Conservation (phyloP, 2,329 filamentous ascomycete species). For the Monilinia fructigena region DNA sequence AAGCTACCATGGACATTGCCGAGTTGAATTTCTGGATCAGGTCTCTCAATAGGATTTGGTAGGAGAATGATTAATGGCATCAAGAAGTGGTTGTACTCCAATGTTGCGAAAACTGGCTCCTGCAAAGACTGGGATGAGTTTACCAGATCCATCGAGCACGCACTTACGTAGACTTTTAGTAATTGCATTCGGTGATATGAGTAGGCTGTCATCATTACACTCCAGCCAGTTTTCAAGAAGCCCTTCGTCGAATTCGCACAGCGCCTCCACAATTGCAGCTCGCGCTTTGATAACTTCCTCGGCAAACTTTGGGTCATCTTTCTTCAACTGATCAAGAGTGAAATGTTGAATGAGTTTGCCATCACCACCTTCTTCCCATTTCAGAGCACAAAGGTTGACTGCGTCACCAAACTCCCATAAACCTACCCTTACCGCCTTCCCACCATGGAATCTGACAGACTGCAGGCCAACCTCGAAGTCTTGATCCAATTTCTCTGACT, state of each 20-base stretch:
- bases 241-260: slow-evolving; percentile 84
- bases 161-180: slow-evolving; percentile 71
- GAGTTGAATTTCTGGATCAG: slow-evolving; percentile 74
- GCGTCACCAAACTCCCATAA: slow-evolving; percentile 82
- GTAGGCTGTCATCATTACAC: slow-evolving; percentile 67
- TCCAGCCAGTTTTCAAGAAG: slow-evolving; percentile 85
- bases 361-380: slow-evolving; percentile 68
- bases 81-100: slow-evolving; percentile 86
- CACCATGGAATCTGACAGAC: slow-evolving; percentile 97
- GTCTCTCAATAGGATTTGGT: slow-evolving; percentile 76
- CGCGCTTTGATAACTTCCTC: slow-evolving; percentile 74
- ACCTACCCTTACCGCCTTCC: slow-evolving; percentile 66
- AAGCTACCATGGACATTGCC: slow-evolving; percentile 57
- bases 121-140: slow-evolving; percentile 82
- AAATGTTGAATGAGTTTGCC: slow-evolving; percentile 60
- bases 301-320: slow-evolving; percentile 50
- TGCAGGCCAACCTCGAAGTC: slow-evolving; percentile 80
- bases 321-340: slow-evolving; percentile 52
- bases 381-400: slow-evolving; percentile 70
- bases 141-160: slow-evolving; percentile 65
- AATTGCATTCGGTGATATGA: slow-evolving; percentile 64
- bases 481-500: slow-evolving; percentile 78
- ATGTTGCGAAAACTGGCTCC: slow-evolving; percentile 93
- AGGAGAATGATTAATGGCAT: slow-evolving; percentile 83
- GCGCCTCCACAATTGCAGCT: slow-evolving; percentile 72